Conservation (phyloP, 164 flowering plant species). For the Amborella trichopoda region DNA sequence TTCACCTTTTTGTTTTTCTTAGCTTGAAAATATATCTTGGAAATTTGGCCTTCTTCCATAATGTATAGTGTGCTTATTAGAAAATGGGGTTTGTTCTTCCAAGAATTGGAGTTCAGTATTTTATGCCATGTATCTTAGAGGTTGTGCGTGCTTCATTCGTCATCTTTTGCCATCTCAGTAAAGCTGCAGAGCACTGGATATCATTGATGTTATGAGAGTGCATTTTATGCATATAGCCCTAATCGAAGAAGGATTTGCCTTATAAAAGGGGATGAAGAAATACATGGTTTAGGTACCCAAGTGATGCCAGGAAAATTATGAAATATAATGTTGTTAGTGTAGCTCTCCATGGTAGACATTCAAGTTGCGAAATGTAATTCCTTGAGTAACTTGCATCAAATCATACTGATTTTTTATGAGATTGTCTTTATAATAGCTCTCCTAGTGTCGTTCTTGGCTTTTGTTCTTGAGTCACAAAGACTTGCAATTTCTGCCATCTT, state of each 20-base stretch:
- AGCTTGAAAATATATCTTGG: constrained; percentile 39
- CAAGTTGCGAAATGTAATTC: too few species aligned
- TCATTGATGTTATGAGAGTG: constrained; percentile 37
- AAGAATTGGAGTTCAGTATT: constrained; percentile 7
- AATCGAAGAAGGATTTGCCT: constrained; percentile 47
- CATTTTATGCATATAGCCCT: constrained; percentile 43
- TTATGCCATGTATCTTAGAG: constrained; percentile 13
- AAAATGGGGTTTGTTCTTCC: constrained; percentile 10
- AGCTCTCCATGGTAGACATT: constrained; percentile 39
- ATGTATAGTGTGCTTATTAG: constrained; percentile 55
- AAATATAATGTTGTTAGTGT: constrained; percentile 27
- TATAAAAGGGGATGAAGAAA: too few species aligned
- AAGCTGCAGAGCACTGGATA: constrained; percentile 19
- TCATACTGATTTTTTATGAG: too few species aligned
- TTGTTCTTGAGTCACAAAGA: too few species aligned
- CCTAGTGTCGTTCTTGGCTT: too few species aligned
- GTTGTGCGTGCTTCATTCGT: constrained; percentile 17
- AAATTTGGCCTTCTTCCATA: constrained; percentile 65
- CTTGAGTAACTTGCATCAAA: too few species aligned
- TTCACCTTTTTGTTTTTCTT: constrained; percentile 28
- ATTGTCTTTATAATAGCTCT: too few species aligned
- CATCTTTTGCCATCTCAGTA: constrained; percentile 34
- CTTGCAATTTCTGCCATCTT: constrained; percentile 29
- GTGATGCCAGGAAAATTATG: too few species aligned
- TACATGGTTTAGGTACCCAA: too few species aligned